Percentiles rank a stretch among this genome's conserved stretches.
Conservation (phyloP, 179 eudicot genomes). For the Gypsophila paniculata region DNA sequence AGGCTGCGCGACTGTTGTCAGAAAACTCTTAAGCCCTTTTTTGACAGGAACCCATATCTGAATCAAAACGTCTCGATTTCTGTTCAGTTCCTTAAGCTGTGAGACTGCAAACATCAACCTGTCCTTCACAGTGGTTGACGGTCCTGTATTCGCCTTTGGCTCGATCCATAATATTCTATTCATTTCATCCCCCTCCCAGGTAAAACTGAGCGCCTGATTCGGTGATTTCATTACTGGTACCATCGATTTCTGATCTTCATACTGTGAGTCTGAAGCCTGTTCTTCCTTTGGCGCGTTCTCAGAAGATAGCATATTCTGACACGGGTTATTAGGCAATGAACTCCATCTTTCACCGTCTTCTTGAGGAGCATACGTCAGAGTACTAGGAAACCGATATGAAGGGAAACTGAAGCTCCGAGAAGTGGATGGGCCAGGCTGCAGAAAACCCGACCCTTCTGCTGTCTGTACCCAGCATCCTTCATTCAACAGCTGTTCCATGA, state of each 20-base stretch:
- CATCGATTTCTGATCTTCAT: constrained; percentile 32
- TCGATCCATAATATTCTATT: constrained; percentile 53
- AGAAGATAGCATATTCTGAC: constrained; percentile 4
- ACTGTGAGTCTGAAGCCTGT: constrained; percentile 31
- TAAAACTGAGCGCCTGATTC: constrained; percentile 23
- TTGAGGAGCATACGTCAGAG: constrained; percentile 16
- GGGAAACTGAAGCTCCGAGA: constrained; percentile 34
- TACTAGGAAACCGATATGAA: constrained; percentile 26
- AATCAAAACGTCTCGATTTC: constrained; percentile 56
- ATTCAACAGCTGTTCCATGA: constrained; percentile 64
- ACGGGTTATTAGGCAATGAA: constrained; percentile 14
- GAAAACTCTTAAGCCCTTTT: constrained; percentile 48
- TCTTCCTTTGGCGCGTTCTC: constrained; percentile 28
- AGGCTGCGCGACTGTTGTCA: constrained; percentile 71
- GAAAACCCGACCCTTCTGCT: constrained; percentile 41
- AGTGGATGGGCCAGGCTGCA: constrained; percentile 39
- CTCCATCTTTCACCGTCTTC: constrained; percentile 28
- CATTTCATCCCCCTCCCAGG: constrained; percentile 37
- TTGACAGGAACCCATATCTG: constrained; percentile 82
- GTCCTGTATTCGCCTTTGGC: constrained; percentile 38
- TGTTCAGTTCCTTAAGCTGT: constrained; percentile 40
- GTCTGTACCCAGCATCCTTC: constrained; percentile 76
- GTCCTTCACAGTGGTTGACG: constrained; percentile 39
- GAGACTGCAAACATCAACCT: constrained; percentile 53
- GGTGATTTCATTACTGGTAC: constrained; percentile 27